These are phyloP conservation scores for Candida sojae DNA, from an alignment of 1,139 yeast genomes.

Conservation along the genomic window DNA sequence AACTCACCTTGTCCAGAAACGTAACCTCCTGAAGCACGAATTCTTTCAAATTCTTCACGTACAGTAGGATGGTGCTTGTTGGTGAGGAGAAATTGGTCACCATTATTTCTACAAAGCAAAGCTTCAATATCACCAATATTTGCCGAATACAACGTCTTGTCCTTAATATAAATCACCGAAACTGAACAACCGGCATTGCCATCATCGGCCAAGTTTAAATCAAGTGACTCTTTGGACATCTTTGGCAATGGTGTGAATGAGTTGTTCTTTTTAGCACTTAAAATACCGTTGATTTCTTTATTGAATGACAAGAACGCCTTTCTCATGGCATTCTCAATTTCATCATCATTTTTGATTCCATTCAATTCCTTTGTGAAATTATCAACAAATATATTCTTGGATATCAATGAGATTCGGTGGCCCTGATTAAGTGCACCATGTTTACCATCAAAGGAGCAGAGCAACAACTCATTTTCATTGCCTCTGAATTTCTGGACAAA, in stretches of 20 bases:
- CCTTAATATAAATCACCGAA: constrained; percentile 76
- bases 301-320: constrained; percentile 79
- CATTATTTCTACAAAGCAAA: constrained; percentile 74
- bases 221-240: constrained; percentile 43
- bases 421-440: constrained; percentile 58
- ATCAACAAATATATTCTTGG: constrained; percentile 71
- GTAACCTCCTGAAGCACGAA: constrained; percentile 88
- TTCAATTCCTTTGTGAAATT: constrained; percentile 65
- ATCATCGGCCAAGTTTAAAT: constrained; percentile 55
- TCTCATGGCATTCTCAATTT: constrained; percentile 67
- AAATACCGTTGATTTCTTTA: constrained; percentile 63
- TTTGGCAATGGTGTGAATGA: constrained; percentile 25
- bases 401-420: constrained; percentile 68
- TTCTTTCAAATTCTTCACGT: constrained; percentile 79
- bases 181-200: constrained; percentile 84
- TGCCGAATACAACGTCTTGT: constrained; percentile 72
- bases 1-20: constrained; percentile 84
- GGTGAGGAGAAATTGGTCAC: constrained; percentile 74
- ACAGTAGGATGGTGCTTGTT: constrained; percentile 84
- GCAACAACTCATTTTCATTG: constrained; percentile 65
- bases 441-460: constrained; percentile 89
- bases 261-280: constrained; percentile 37
- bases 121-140: constrained; percentile 92
- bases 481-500: constrained; percentile 90
- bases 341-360: constrained; percentile 45